Percentiles rank a stretch among this genome's conserved stretches.
These are phyloP conservation scores for Microbotryum intermedium DNA, from an alignment of 1,284 basidiomycete species.

Conservation along the genomic window DNA sequence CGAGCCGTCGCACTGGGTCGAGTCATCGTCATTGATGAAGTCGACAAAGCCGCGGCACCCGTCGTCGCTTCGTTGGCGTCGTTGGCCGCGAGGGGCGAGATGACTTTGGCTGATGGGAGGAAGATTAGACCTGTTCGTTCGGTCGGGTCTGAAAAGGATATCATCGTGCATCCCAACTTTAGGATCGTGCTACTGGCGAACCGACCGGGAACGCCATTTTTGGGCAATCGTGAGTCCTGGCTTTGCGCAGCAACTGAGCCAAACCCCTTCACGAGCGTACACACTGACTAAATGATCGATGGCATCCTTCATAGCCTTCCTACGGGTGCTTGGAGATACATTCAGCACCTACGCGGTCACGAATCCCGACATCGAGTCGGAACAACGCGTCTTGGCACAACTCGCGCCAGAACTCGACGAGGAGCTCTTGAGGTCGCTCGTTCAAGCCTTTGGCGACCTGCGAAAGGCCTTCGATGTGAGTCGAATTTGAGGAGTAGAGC, in stretches of 20 bases:
- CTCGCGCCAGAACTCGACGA: conserved; percentile 34
- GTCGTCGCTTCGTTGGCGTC: conserved; percentile 40
- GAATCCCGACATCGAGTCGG: conserved; percentile 39
- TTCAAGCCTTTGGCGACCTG: conserved; percentile 39
- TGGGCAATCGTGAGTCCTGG: conserved; percentile 17
- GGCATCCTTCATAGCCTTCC: conserved; percentile 32
- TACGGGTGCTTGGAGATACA: conserved; percentile 38
- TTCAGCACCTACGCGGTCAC: conserved; percentile 38
- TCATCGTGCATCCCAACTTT: conserved; percentile 37
- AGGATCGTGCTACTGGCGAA: conserved; percentile 40
- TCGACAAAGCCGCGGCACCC: conserved; percentile 39
- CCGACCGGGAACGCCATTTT: conserved; percentile 39
- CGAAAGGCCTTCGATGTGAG: conserved; percentile 36
- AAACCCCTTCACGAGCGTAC: neutral
- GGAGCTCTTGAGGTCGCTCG: conserved; percentile 35
- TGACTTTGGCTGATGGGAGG: conserved; percentile 38
- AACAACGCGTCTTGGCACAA: conserved; percentile 36
- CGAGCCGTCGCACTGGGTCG: conserved; percentile 38
- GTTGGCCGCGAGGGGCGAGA: conserved; percentile 39
- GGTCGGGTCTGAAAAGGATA: neutral
- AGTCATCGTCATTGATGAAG: conserved; percentile 41
- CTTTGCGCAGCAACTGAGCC: neutral
- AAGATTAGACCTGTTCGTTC: conserved; percentile 11
- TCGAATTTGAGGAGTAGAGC: neutral
- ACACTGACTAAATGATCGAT: neutral